phyloP scores from a whole-genome alignment of 2,329 filamentous ascomycete genomes.

The Grosmannia clavigera region DNA sequence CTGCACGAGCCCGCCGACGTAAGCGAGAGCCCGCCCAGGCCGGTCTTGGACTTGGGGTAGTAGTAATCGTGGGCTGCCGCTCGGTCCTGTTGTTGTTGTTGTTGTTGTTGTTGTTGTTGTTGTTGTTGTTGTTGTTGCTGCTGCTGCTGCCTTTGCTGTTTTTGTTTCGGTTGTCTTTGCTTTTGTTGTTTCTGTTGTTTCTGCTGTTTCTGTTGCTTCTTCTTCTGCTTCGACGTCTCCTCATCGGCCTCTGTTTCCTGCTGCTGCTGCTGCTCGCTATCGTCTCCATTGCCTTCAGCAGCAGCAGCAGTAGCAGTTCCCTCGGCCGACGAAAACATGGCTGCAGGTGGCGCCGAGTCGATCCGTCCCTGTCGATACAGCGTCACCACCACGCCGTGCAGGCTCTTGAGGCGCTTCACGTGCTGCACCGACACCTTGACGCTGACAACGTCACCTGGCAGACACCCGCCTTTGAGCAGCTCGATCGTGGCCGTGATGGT shows the following conservation, averaged over 20 bases:
- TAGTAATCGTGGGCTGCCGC: constrained; percentile 43
- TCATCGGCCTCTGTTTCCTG: neutral
- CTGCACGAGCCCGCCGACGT: constrained; percentile 78
- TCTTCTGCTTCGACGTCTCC: neutral
- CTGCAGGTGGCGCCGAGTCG: constrained; percentile 54
- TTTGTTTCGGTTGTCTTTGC: neutral
- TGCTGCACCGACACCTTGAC: constrained; percentile 76
- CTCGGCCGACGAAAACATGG: constrained; percentile 24
- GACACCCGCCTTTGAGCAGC: constrained; percentile 66
- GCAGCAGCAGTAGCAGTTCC: neutral
- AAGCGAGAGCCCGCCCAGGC: constrained; percentile 73
- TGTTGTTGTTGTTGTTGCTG: neutral
- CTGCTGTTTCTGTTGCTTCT: neutral
- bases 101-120: neutral
- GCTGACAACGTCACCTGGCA: constrained; percentile 73
- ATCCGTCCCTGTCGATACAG: constrained; percentile 85
- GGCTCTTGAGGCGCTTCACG: constrained; percentile 77
- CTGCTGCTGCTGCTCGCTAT: neutral
- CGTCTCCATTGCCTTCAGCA: neutral
- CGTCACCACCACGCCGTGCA: constrained; percentile 87
- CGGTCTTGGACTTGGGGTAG: constrained; percentile 77
- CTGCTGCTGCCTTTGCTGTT: neutral
- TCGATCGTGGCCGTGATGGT: constrained; percentile 83
- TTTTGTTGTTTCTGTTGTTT: neutral
- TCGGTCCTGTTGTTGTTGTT: neutral